Evolutionary conservation across 371 early-diverging fungal genomes (phyloP).

Genomic region (Umbelopsis sp.): DNA sequence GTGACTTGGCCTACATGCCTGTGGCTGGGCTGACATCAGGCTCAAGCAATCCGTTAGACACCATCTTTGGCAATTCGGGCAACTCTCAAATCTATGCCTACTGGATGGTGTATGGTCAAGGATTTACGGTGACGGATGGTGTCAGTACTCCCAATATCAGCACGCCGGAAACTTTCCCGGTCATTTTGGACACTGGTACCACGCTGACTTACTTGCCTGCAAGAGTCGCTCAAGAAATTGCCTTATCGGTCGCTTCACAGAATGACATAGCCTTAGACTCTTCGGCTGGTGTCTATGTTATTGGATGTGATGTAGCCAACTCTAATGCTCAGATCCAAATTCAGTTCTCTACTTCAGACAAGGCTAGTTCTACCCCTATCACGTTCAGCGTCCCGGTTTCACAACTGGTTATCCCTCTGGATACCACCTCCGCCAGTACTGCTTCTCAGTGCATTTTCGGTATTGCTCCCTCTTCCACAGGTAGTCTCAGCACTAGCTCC

Average conservation of each 20-base stretch:
- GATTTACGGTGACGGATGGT: slow-evolving; percentile 33
- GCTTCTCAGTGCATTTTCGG: slow-evolving; percentile 48
- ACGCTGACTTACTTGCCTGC: slow-evolving; percentile 49
- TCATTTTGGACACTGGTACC: slow-evolving; percentile 51
- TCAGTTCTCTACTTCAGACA: slow-evolving; percentile 34
- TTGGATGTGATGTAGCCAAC: slow-evolving; percentile 35
- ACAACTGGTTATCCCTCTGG: slow-evolving; percentile 46
- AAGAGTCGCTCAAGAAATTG: slow-evolving; percentile 34
- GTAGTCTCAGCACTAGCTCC: slow-evolving; percentile 26
- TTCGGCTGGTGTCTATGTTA: slow-evolving; percentile 38
- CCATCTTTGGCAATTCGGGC: not conserved
- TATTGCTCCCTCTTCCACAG: slow-evolving; percentile 41
- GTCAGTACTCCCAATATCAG: slow-evolving; percentile 24
- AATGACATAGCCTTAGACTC: slow-evolving; percentile 35
- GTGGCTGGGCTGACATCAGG: slow-evolving; percentile 36
- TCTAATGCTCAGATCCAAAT: slow-evolving; percentile 34
- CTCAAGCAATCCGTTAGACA: not conserved
- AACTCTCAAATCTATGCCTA: slow-evolving; percentile 41
- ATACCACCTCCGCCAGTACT: slow-evolving; percentile 26
- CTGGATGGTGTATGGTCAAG: slow-evolving; percentile 55
- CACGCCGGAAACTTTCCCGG: slow-evolving; percentile 23
- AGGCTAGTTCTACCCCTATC: slow-evolving; percentile 24
- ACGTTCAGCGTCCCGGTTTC: slow-evolving; percentile 39
- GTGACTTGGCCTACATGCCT: slow-evolving; percentile 52
- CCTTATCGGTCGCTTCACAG: slow-evolving; percentile 33